Evolutionary conservation across 225 moss, liverwort and hornwort species (phyloP).

Genomic region (Neckera pumila): DNA sequence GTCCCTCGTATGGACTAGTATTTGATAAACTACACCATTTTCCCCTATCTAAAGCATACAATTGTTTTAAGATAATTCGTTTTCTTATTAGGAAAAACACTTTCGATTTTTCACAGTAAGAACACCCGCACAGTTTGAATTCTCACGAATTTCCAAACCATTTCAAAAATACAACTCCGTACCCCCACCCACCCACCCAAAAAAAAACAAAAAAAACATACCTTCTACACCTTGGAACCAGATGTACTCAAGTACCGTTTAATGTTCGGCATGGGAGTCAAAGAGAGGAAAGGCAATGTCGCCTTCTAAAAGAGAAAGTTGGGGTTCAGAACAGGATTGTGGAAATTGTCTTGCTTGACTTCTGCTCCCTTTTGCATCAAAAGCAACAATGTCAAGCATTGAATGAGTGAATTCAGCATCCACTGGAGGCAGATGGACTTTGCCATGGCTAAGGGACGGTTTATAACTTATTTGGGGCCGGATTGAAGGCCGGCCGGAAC

Average conservation of each 20-base stretch:
- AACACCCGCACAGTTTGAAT: neutral
- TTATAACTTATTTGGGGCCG: too few species aligned
- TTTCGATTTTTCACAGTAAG: neutral
- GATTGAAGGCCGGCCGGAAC: too few species aligned
- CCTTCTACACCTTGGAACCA: neutral
- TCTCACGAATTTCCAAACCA: neutral
- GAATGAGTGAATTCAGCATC: neutral
- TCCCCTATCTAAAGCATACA: neutral
- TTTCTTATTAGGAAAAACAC: fast-evolving
- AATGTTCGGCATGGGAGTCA: neutral
- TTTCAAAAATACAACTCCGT: neutral
- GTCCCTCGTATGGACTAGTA: fast-evolving
- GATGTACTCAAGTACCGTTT: neutral
- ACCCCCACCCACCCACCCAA: too few species aligned
- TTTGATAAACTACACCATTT: neutral
- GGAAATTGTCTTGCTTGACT: neutral
- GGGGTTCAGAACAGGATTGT: neutral
- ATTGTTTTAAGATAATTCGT: neutral
- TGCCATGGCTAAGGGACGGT: neutral
- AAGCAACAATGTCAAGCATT: neutral
- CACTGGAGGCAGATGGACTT: neutral
- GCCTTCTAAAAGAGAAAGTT: neutral
- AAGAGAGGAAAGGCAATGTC: neutral
- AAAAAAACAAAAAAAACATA: neutral
- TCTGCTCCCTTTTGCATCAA: neutral